Evolutionary conservation across 2,329 filamentous ascomycete genomes (phyloP), one percentile per base, ranked within the genome.

Genomic region (Pyrenophora seminiperda): DNA sequence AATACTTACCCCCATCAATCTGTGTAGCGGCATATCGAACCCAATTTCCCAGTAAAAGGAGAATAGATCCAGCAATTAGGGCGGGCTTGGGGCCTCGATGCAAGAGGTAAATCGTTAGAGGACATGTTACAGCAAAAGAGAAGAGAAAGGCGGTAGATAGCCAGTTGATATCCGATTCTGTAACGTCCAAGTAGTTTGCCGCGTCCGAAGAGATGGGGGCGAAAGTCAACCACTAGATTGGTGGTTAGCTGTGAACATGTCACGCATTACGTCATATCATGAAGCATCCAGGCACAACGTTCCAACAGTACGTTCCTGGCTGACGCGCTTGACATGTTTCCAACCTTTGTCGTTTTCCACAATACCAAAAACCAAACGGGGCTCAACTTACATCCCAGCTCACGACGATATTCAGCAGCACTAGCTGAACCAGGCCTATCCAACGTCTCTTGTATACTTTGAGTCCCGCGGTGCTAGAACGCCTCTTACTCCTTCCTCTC

Each of bases 21-120:
- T 65, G 78, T 53, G 77, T 86, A 47, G 90, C 90, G 2, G 83
- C 90, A 76, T 90, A 96, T 44, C 92, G 87, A 60, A 97, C 82
- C 92, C 94, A 97, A 75, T 96, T 97, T 1, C 94, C 94, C 1
- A 87, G 63, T 4, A 97, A 80, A 15, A 93, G 79, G 29, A 97
- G 81, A 0, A 84, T 76, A 11, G 90, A 88, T 1, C 91, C 81
- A 18, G 79, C 79, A 51, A 95, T 78, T 66, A 97, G 90, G 45
- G 91, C 86, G 24, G 81, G 79, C 72, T 89, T 92, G 1, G 92
- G 90, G 0, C 92, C 91, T 43, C 81, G 83, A 73, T 96, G 90
- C 24, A 97, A 81, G 19, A 87, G 84, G 72, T 85, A 89, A 66
- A 97, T 88, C 6, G 78, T 79, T 56, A 68, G 79, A 46, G 94